Evolutionary conservation across 148 eudicot species (phyloP).

Genomic region (Rhododendron vialii): DNA sequence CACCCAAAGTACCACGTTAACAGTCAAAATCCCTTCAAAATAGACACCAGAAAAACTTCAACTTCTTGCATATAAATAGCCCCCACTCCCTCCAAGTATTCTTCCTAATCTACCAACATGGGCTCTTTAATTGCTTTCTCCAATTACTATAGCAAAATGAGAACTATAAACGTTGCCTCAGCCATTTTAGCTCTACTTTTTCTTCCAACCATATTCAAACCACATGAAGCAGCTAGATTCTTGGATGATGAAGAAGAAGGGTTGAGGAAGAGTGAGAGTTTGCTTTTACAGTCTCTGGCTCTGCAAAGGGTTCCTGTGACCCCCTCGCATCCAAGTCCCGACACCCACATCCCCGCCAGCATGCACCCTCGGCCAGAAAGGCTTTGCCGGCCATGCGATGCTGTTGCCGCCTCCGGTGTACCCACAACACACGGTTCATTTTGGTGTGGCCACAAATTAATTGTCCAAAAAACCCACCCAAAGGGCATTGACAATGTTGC

Average conservation of each 20-base stretch:
- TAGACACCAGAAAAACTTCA: neutral
- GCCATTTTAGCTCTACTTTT: conserved; percentile 1
- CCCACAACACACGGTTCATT: neutral
- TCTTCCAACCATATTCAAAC: conserved; percentile 10
- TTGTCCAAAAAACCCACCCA: too few relatives aligned
- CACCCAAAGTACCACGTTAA: neutral
- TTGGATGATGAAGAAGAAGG: neutral
- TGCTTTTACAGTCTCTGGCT: neutral
- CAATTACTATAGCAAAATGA: neutral
- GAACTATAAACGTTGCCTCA: neutral
- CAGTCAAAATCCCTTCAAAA: too few relatives aligned
- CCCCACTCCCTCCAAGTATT: neutral
- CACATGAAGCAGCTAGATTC: conserved; percentile 5
- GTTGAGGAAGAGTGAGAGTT: neutral
- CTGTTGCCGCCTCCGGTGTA: too few relatives aligned
- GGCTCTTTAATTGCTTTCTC: neutral
- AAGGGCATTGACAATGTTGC: neutral
- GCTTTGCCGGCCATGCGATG: too few relatives aligned
- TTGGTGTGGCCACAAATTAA: too few relatives aligned
- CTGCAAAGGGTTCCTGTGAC: neutral
- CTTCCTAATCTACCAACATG: neutral
- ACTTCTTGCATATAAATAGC: neutral
- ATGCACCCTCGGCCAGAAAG: neutral
- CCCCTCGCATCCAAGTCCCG: neutral
- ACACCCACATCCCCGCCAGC: neutral